Evolutionary conservation across 1,284 basidiomycete genomes (phyloP), one percentile per base, ranked within the genome.

Genomic region (Fistulinella staudtii): DNA sequence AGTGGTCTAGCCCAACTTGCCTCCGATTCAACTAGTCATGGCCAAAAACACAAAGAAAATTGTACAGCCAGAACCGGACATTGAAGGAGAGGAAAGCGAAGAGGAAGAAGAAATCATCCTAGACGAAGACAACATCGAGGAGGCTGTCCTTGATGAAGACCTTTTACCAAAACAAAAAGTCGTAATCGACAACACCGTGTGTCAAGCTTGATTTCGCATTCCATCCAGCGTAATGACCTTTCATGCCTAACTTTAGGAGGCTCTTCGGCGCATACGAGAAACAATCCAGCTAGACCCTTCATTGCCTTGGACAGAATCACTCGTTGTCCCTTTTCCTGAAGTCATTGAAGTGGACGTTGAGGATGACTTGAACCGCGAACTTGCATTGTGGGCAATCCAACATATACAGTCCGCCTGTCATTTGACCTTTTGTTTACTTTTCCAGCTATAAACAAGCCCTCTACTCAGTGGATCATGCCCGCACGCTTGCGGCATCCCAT

Each of bases 371-470:
- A 88, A 91, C 56, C 85, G 95, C 47, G 95, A 98, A 70, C 80
- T 96, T 36, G 88, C 91, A 8, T 97, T 98, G 90, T 94, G 64
- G 50, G 88, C 7, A 22, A 15, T 11, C 6, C 2, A 73, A 24
- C 24, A 11, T 37, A 4, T 37, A 15, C 10, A 39, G 36, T 21
- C 41, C 17, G 25, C 27, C 13, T 11, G 10, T 31, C 36, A 24
- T 13, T 43, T 46, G 24, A 42, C 29, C 23, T 23, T 24, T 28
- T 47, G n/a, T n/a, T n/a, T n/a, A n/a, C n/a, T n/a, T 7, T 36
- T 47, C 6, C 57, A 95, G 93, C 71, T 98, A 98, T 75, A 96
- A 97, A 67, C 91, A 98, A 67, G 93, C 94, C 1, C 73, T 98
- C 0, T 84, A 93, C 54, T 74, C 83, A 25, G 92, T 89, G 9